Conservation (phyloP, 768 basidiomycete species). For the Trametes cubensis region DNA sequence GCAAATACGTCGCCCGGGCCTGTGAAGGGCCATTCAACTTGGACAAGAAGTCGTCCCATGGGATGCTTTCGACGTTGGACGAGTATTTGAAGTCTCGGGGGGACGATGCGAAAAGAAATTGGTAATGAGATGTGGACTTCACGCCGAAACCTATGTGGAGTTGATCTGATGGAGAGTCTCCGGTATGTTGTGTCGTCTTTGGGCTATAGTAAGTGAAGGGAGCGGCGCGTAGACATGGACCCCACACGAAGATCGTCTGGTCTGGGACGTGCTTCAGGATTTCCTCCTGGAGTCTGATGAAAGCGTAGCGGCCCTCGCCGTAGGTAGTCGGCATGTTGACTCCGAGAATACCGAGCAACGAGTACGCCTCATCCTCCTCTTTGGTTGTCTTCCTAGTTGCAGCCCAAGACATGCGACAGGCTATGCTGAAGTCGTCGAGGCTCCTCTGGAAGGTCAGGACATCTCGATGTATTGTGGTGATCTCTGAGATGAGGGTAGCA, state of each 20-base stretch:
- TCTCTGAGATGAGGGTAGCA: no score
- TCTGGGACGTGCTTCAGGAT: conserved; percentile 20
- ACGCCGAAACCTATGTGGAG: background rate
- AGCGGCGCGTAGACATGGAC: background rate
- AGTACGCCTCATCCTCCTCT: conserved; percentile 22
- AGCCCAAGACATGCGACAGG: no score
- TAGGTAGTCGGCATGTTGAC: no score
- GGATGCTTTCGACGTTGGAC: background rate
- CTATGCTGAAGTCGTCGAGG: no score
- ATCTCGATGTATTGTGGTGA: no score
- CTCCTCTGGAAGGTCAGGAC: no score
- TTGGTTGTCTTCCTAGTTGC: conserved; percentile 7
- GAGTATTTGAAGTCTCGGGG: conserved; percentile 10
- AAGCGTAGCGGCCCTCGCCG: conserved; percentile 18
- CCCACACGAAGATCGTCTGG: conserved; percentile 22
- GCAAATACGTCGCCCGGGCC: background rate
- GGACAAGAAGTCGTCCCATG: conserved; percentile 4
- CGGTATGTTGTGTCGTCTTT: background rate
- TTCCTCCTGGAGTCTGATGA: conserved; percentile 19
- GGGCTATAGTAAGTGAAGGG: no score
- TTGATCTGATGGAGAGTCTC: background rate
- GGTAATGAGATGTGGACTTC: background rate
- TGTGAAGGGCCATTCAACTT: background rate
- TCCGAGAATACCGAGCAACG: conserved; percentile 21
- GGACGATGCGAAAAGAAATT: conserved; percentile 13